Evolutionary conservation across 495 filamentous ascomycete genomes (phyloP), one percentile per base, ranked within the genome.

Genomic region (Podospora tetraspora): DNA sequence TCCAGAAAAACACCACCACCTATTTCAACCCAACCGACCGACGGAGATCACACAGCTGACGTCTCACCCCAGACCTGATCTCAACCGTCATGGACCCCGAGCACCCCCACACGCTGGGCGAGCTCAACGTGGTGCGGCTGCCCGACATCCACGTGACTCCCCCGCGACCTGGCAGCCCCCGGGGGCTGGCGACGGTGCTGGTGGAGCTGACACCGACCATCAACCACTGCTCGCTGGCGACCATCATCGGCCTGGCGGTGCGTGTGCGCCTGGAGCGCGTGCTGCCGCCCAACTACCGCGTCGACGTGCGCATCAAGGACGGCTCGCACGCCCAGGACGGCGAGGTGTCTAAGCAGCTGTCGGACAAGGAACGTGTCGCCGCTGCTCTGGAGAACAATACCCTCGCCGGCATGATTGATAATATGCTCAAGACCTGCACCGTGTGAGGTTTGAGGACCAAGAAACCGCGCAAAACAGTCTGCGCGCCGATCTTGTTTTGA

Each of bases 371-470:
- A 80, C 84, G 95, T 69, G 95, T 99, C 34, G 92, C 93, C 11
- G 96, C 95, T 30, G 95, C 95, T 8, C 79, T 98, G 72, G 96
- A 99, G 79, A 99, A 99, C 78, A 90, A 89, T 65, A 94, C 91
- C 0, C 82, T 99, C 67, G 91, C 92, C 86, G 87, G 88, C 62
- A 90, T 97, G 21, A 81, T 99, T 71, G 86, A 89, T 69, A 97
- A 95, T 78, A 98, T 99, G 95, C 84, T 97, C 69, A 88, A 93
- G 78, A 93, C 90, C 9, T 96, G 92, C 74, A 70, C 60, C 22
- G 56, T 30, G 7, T 59, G 21, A 23, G 24, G 16, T 22, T 37
- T 19, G 59, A 3, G 57, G 61, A 21, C 68, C 21, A 3, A 3
- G 27, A 27, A 27, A 27, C 27, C 27, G 3, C 27, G 3, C 27